Evolutionary conservation across 257 asterid genomes (phyloP), one percentile per base, ranked within the genome.

Genomic region (Striga asiatica): DNA sequence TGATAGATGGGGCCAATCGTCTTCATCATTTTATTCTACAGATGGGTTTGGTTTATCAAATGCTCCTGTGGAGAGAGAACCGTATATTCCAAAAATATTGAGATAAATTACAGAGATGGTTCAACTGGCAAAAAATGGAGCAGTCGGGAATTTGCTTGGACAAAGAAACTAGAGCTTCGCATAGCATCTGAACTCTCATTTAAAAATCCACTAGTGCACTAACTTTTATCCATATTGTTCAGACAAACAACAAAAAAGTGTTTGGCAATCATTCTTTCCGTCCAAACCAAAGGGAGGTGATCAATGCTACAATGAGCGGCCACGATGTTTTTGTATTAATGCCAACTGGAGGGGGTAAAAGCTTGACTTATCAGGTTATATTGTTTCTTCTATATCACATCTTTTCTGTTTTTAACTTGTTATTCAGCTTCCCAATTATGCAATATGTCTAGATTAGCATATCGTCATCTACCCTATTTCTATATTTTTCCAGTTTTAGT

Each of bases 331-430:
- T 91, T 67, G 98, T 91, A 66, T 72, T 91, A 55, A 87, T 91
- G 98, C 98, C 98, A 57, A 91, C 98, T 63, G 98, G 98, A 71
- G 96, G 98, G 24, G 98, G 98, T 14, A 91, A 91, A 75, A 84
- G 96, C 68, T 71, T 91, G 70, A 91, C 98, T 17, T 91, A 91
- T 66, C 98, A 91, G 98, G 98, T 91, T 63, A 52, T 56, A 16
- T 35, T 27, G 42, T 49, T 64, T 56, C 8, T 64, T 43, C 11
- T 61, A 20, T n/a, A 8, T 67, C 28, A 24, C 50, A 53, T 35
- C 19, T 3, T 41, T 54, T 58, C 39, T 65, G n/a, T n/a, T n/a
- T n/a, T n/a, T n/a, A 58, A 42, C 24, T 25, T 58, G 6, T 43
- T 60, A 1, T 60, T 54, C 62, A 27, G 48, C 55, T 48, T 66